phyloP scores from a whole-genome alignment of 2,329 filamentous ascomycete genomes.

The Cytospora chrysosperma region DNA sequence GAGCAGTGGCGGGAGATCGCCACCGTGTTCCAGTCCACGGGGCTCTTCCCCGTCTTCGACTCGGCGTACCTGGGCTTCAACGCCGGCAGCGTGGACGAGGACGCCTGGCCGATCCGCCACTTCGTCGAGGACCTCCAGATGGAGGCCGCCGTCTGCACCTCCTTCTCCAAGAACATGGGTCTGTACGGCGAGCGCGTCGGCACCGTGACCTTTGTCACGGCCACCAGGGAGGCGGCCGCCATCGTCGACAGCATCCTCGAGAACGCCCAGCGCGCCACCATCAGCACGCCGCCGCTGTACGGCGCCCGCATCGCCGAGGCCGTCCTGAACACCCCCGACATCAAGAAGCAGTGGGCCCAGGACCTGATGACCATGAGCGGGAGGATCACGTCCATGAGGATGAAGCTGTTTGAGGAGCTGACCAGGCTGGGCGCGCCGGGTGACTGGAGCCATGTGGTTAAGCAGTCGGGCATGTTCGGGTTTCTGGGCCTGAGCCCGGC shows the following conservation, averaged over 20 bases:
- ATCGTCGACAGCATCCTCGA: conserved; percentile 33
- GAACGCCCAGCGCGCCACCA: conserved; percentile 34
- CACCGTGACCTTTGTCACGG: conserved; percentile 31
- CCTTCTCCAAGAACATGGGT: conserved; percentile 61
- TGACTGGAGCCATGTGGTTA: conserved; percentile 38
- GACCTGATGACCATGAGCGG: conserved; percentile 39
- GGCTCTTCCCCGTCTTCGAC: conserved; percentile 35
- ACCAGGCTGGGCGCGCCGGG: conserved; percentile 35
- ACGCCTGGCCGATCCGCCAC: conserved; percentile 34
- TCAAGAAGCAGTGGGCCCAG: conserved; percentile 34
- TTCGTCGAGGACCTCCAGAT: conserved; percentile 37
- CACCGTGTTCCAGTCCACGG: conserved; percentile 25
- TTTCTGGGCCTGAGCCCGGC: conserved; percentile 48
- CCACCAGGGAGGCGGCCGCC: conserved; percentile 16
- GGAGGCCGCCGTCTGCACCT: conserved; percentile 57
- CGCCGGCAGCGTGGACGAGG: conserved; percentile 32
- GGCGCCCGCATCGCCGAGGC: conserved; percentile 37
- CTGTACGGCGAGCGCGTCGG: conserved; percentile 41
- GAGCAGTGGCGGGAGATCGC: conserved; percentile 35
- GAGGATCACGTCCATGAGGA: conserved; percentile 37
- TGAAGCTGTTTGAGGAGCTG: conserved; percentile 35
- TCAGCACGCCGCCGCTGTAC: conserved; percentile 38
- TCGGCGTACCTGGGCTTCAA: conserved; percentile 36
- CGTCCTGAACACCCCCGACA: conserved; percentile 32
- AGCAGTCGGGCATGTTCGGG: conserved; percentile 42